A percentile compares a stretch with the other conserved stretches of the same genome.
Conservation (phyloP, 1,284 basidiomycete species). For the Stygiomarasmius scandens region DNA sequence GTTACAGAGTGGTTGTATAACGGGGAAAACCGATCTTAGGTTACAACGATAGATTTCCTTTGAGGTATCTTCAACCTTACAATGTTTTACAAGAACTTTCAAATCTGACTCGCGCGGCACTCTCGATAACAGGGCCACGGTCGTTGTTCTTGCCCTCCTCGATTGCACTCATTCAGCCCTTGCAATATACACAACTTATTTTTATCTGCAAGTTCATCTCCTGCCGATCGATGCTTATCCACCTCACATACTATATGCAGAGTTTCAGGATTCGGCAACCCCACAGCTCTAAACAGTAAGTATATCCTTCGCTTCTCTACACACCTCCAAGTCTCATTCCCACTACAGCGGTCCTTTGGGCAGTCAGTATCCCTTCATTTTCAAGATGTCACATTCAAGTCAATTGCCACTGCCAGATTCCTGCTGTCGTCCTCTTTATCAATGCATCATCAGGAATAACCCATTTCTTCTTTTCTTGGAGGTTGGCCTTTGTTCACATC, state of each 20-base stretch:
- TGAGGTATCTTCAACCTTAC: too few relatives aligned
- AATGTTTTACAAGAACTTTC: neutral
- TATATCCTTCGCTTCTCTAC: neutral
- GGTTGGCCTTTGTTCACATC: neutral
- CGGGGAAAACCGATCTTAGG: too few relatives aligned
- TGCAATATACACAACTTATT: neutral
- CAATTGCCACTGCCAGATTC: neutral
- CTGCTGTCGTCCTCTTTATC: neutral
- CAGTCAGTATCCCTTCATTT: neutral
- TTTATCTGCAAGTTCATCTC: neutral
- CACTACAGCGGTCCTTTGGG: neutral
- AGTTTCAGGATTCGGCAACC: neutral
- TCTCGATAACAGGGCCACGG: neutral
- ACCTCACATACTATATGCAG: neutral
- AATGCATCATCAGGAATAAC: neutral
- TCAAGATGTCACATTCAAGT: neutral
- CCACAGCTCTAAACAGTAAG: neutral
- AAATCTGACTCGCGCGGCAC: neutral
- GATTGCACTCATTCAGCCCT: neutral
- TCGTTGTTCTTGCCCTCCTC: neutral
- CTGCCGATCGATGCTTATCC: too few relatives aligned
- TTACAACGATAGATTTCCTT: too few relatives aligned
- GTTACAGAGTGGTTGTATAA: too few relatives aligned
- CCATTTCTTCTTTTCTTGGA: neutral
- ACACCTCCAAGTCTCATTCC: neutral